Evolutionary conservation across 345 rosid species (phyloP), one percentile per base, ranked within the genome.

Genomic region (Mallotus nudiflorus): DNA sequence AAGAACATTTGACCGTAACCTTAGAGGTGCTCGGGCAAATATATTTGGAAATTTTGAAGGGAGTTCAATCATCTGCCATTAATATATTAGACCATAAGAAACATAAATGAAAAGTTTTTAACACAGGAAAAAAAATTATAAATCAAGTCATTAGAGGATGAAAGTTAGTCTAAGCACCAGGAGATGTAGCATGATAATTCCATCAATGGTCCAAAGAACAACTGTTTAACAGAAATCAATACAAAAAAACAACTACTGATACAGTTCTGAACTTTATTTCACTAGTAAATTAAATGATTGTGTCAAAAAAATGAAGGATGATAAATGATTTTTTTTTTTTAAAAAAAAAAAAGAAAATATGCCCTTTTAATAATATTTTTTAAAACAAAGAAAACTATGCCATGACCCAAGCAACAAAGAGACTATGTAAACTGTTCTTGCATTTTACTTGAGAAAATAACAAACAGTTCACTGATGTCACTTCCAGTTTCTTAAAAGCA

Each of bases 1-100:
- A 69, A 94, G 97, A 79, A 94, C 91, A 69, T 94, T 91, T 58
- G 98, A 91, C 73, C 97, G 83, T 87, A 91, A 79, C 77, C 98
- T 87, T 62, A 94, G 78, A 83, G 98, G 97, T 82, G 97, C 87
- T 83, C 79, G 82, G 11, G 87, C 84, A 84, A 94, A 94, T 79
- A 91, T 83, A 78, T 86, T 86, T 52, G 96, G 96, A 74, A 88
- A 90, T 79, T 80, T 86, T 14, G 98, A 90, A 55, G 98, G 98
- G 70, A 94, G 69, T 76, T 90, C 97, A 56, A 94, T 91, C 98
- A 94, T 94, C 98, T 94, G 90, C 68, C 67, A 77, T 48, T 16
- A 12, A 27, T 8, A 19, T 14, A 53, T n/a, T 22, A 19, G 24
- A 55, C 8, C 35, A 61, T 18, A 40, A 12, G 13, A 33, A 28